These are phyloP conservation scores for Circinella minor DNA, from an alignment of 371 early-diverging fungal genomes.

Conservation along the genomic window DNA sequence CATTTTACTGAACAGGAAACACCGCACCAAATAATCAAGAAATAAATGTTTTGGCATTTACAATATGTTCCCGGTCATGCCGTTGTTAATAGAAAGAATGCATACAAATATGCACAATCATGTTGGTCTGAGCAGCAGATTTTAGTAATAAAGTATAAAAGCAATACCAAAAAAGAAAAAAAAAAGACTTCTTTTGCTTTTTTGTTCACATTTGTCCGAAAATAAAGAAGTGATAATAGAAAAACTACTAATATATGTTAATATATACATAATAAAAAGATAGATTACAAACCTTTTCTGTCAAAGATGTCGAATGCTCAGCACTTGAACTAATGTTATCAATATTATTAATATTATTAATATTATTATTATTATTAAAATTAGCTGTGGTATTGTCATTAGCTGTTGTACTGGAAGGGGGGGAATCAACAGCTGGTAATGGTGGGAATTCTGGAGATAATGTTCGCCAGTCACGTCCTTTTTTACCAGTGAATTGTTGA, in stretches of 20 bases:
- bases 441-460: constrained; percentile 15
- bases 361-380: background rate
- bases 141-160: background rate
- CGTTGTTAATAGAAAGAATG: background rate
- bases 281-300: background rate
- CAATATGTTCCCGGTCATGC: background rate
- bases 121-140: background rate
- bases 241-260: no score
- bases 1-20: no score
- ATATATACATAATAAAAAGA: no score
- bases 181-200: background rate
- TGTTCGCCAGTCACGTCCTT: constrained; percentile 12
- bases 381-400: background rate
- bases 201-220: background rate
- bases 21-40: no score
- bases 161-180: background rate
- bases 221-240: no score
- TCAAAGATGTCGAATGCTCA: constrained; percentile 3
- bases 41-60: no score
- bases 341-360: no score
- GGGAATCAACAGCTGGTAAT: background rate
- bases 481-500: background rate
- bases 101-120: constrained; percentile 3
- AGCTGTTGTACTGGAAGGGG: background rate
- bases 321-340: background rate